phyloP scores from a whole-genome alignment of 1,284 basidiomycete species.

The Polyporus tsugae region DNA sequence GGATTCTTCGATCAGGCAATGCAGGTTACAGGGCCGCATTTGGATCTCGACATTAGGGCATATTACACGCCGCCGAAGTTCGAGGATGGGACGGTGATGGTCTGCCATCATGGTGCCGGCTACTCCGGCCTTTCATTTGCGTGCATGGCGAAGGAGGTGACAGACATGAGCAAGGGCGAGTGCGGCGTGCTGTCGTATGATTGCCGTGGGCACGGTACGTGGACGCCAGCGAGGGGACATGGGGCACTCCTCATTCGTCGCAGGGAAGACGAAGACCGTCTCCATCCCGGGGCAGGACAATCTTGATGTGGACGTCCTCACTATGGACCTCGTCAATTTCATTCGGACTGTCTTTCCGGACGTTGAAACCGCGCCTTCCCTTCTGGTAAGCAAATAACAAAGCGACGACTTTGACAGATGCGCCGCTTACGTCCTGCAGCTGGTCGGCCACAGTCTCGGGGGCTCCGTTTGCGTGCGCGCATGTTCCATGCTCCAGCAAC shows the following conservation, averaged over 20 bases:
- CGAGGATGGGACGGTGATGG: constrained; percentile 67
- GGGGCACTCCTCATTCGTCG: constrained; percentile 12
- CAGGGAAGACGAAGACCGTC: constrained; percentile 40
- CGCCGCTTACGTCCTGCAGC: constrained; percentile 50
- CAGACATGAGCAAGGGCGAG: constrained; percentile 68
- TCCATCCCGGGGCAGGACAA: constrained; percentile 60
- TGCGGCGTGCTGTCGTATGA: constrained; percentile 89
- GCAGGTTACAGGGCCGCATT: constrained; percentile 71
- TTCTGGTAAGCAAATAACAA: constrained; percentile 64
- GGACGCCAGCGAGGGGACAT: background rate
- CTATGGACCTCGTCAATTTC: constrained; percentile 76
- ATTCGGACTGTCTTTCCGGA: constrained; percentile 77
- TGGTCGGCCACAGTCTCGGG: constrained; percentile 92
- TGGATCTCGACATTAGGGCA: constrained; percentile 72
- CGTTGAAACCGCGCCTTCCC: constrained; percentile 65
- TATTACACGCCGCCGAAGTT: constrained; percentile 77
- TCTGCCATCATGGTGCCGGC: constrained; percentile 96
- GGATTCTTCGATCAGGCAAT: constrained; percentile 81
- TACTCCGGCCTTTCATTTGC: constrained; percentile 92
- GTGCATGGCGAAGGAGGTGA: constrained; percentile 83
- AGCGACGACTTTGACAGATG: background rate
- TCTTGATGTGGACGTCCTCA: constrained; percentile 76
- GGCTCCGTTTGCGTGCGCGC: constrained; percentile 86
- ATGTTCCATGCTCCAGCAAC: constrained; percentile 70
- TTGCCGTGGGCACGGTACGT: constrained; percentile 83